Base-by-base conservation (phyloP, 148 eudicot genomes). In the Silene conica region DNA sequence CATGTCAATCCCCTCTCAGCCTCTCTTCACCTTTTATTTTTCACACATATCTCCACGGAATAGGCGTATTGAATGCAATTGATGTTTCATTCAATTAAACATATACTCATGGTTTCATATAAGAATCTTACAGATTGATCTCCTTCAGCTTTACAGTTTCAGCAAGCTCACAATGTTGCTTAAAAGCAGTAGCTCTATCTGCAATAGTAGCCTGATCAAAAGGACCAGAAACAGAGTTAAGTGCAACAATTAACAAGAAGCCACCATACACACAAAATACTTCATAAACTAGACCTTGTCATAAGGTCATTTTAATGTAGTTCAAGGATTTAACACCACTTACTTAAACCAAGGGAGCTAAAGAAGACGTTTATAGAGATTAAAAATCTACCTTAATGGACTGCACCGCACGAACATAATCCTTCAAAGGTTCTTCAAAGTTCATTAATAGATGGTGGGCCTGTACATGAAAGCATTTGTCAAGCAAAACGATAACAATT, bases 391-490 rank as follows among this genome's bases (percentile, higher is more conserved):
- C 98, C 94, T 95, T 95, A 65, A 95, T 92, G 70, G 98, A 95
- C 69, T 95, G 98, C 85, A 95, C 97, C 67, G 92, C 93, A 59
- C 93, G 96, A 48, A 95, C 96, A 86, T 90, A 95, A 80, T 92
- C 97, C 80, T 95, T 95, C 82, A 95, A 78, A 31, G 98, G 98
- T 80, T 95, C 98, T 87, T 92, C 98, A 77, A 95, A 95, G 74
- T 88, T 90, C 97, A 95, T 22, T 22, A 22, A 8, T 31, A 66
- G 10, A 66, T 38, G 50, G 69, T 66, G 52, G 13, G 52, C 69
- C 69, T 66, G 43, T 38, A 20, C 50, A 34, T n/a, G 8, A 34
- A 15, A 63, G 26, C 52, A 66, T 7, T 50, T 50, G 16, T 34
- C 68, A 64, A 64, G 31, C 68, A 31, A 28, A 64, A n/a, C 41